phyloP scores from a whole-genome alignment of 176 grass and related monocot genomes.

The Dendrocalamus sinicus region DNA sequence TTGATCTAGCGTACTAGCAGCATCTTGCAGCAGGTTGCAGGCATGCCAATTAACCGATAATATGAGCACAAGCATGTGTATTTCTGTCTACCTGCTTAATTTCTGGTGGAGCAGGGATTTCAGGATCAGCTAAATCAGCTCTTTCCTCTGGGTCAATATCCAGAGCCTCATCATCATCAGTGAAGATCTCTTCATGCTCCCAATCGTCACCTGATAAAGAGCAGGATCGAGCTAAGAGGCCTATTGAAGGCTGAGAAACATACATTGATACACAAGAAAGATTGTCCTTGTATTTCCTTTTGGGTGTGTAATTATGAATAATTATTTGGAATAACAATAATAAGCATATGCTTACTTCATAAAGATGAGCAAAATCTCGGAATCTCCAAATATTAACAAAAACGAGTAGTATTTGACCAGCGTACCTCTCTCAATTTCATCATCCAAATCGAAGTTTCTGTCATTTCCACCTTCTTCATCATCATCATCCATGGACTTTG shows the following conservation, averaged over 20 bases:
- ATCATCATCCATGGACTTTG: too few relatives aligned
- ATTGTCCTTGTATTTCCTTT: too few relatives aligned
- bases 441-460: constrained; percentile 73
- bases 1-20: constrained; percentile 16
- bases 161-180: constrained; percentile 83
- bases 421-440: constrained; percentile 85
- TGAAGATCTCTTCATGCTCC: constrained; percentile 69
- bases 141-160: constrained; percentile 77
- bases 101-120: constrained; percentile 75
- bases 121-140: constrained; percentile 72
- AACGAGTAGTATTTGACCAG: background rate
- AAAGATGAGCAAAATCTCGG: background rate
- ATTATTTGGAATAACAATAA: constrained; percentile 27
- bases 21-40: constrained; percentile 24
- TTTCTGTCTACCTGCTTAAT: constrained; percentile 76
- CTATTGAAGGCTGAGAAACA: background rate
- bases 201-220: too few relatives aligned
- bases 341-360: background rate
- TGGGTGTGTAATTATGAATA: background rate
- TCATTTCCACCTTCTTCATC: constrained; percentile 63
- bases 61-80: background rate
- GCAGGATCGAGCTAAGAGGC: too few relatives aligned
- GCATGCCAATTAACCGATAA: constrained; percentile 4
- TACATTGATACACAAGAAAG: too few relatives aligned
- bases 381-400: constrained; percentile 15